phyloP scores from a whole-genome alignment of 805 yeast species.

The Nakazawaea anatomiae region DNA sequence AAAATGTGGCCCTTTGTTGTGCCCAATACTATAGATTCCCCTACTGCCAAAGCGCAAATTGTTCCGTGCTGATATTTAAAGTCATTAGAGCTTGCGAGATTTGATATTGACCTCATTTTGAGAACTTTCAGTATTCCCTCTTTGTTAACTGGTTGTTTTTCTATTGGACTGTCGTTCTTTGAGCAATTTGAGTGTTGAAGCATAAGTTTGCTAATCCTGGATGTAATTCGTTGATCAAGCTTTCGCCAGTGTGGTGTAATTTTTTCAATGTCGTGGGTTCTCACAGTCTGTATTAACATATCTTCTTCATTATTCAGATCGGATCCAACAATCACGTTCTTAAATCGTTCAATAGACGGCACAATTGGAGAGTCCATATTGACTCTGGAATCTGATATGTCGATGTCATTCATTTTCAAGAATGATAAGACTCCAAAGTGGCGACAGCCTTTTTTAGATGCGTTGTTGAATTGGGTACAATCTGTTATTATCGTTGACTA shows the following conservation, averaged over 20 bases:
- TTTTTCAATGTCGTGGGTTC: not conserved
- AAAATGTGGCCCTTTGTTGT: slow-evolving; percentile 62
- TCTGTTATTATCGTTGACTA: too few relatives aligned
- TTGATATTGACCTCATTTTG: slow-evolving; percentile 20
- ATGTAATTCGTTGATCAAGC: slow-evolving; percentile 6
- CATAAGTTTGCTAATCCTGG: slow-evolving; percentile 2
- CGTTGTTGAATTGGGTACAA: not conserved
- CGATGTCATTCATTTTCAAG: not conserved
- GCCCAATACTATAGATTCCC: slow-evolving; percentile 55
- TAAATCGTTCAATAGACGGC: not conserved
- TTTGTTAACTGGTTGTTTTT: not conserved
- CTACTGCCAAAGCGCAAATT: slow-evolving; percentile 38
- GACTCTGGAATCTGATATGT: not conserved
- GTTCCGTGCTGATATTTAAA: slow-evolving; percentile 36
- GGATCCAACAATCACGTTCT: not conserved
- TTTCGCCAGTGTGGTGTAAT: not conserved
- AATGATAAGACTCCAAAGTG: too few relatives aligned
- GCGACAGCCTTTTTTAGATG: too few relatives aligned
- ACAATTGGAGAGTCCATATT: not conserved
- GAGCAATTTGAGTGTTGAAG: not conserved
- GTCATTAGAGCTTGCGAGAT: slow-evolving; percentile 15
- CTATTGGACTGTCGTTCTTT: not conserved
- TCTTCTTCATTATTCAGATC: slow-evolving; percentile 3
- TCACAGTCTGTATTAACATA: not conserved
- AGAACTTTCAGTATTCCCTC: slow-evolving; percentile 3